phyloP scores from a whole-genome alignment of 768 basidiomycete genomes.

The Suillus ampliporus region DNA sequence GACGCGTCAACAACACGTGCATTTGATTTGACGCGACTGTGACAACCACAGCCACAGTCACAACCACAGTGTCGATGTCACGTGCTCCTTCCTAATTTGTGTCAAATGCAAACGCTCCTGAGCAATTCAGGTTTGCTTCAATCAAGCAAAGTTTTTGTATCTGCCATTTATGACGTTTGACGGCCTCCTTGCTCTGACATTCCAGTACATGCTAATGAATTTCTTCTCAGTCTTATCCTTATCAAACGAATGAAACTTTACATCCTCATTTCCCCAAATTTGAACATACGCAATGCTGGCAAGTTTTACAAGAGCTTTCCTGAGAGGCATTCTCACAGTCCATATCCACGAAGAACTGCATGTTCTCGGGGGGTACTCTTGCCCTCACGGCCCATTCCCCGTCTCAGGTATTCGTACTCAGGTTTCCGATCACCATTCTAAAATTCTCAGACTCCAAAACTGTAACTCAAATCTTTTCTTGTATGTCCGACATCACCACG shows the following conservation, averaged over 20 bases:
- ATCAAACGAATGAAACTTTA: background rate
- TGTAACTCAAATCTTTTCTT: background rate
- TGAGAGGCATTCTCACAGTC: constrained; percentile 1
- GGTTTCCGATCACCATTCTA: background rate
- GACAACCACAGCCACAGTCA: background rate
- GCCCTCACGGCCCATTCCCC: background rate
- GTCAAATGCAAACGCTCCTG: constrained; percentile 6
- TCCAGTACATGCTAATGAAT: background rate
- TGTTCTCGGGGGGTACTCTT: background rate
- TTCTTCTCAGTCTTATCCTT: constrained; percentile 7
- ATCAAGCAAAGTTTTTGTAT: constrained; percentile 5
- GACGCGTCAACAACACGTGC: constrained; percentile 39
- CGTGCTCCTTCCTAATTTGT: background rate
- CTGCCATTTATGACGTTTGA: background rate
- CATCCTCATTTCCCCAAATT: background rate
- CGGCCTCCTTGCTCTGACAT: background rate
- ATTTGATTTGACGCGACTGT: constrained; percentile 14
- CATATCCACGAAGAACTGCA: background rate
- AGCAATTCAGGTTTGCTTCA: constrained; percentile 8
- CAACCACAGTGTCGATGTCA: background rate
- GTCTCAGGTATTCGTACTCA: background rate
- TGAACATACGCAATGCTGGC: background rate
- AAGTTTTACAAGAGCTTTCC: background rate
- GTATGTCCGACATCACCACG: constrained; percentile 8
- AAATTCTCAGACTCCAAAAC: background rate